A percentile compares a stretch with the other conserved stretches of the same genome.
Conservation (phyloP, 202 grass and related monocot species). For the Hordeum pubiflorum region DNA sequence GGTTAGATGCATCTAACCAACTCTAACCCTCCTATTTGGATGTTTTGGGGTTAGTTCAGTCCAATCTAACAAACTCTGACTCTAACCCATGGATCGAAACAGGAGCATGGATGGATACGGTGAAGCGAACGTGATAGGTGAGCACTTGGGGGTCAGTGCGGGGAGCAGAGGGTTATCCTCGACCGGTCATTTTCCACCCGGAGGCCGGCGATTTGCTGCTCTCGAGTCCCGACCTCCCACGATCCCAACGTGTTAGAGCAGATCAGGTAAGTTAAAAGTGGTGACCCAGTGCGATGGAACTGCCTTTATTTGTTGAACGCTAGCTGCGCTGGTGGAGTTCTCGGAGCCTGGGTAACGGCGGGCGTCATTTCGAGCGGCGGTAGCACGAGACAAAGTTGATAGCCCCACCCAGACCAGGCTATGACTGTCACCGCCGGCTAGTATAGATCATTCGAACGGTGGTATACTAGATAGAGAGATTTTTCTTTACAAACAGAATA, state of each 20-base stretch:
- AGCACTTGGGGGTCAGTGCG: background rate
- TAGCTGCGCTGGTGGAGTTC: background rate
- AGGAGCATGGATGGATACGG: background rate
- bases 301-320: background rate
- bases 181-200: background rate
- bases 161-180: slow-evolving; percentile 13
- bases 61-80: too few relatives aligned
- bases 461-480: too few relatives aligned
- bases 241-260: slow-evolving; percentile 30
- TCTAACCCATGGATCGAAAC: too few relatives aligned
- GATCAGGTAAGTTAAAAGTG: slow-evolving; percentile 33
- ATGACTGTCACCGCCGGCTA: background rate
- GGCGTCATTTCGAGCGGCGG: background rate
- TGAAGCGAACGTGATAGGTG: background rate
- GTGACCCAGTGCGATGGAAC: background rate
- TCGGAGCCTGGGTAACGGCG: background rate
- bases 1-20: too few relatives aligned
- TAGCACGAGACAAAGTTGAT: background rate
- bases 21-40: too few relatives aligned
- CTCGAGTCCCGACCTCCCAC: background rate
- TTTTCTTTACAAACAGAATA: too few relatives aligned
- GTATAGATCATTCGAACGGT: background rate
- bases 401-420: background rate
- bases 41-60: too few relatives aligned
- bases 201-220: background rate